Percentiles rank a stretch among this genome's conserved stretches.
Conservation (phyloP, 2,329 filamentous ascomycete species). For the Apiospora aurea region DNA sequence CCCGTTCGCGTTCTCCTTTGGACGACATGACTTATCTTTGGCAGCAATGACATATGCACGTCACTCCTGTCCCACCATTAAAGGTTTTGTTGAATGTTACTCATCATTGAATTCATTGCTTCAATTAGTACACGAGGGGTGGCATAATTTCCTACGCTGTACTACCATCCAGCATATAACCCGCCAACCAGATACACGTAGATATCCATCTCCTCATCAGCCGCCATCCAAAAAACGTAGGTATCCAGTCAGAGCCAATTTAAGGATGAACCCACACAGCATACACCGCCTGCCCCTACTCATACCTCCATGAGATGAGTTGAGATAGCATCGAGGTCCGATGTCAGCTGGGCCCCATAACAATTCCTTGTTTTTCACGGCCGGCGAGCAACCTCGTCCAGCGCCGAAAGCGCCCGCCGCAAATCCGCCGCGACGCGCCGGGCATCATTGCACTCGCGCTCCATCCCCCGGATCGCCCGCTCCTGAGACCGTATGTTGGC, state of each 20-base stretch:
- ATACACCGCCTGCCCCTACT: background rate
- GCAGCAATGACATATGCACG: background rate
- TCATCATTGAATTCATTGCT: background rate
- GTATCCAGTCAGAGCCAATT: background rate
- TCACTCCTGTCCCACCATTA: background rate
- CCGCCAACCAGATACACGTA: background rate
- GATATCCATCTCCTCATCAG: background rate
- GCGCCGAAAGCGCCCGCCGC: background rate
- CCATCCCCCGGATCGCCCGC: background rate
- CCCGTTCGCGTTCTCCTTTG: background rate
- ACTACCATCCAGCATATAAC: background rate
- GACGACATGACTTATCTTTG: background rate
- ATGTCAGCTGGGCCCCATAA: background rate
- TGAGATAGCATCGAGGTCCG: background rate
- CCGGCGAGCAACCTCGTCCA: background rate
- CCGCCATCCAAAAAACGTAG: background rate
- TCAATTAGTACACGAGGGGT: background rate
- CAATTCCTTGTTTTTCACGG: background rate
- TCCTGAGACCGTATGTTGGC: background rate
- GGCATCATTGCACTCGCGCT: background rate
- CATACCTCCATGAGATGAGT: background rate
- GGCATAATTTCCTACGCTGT: background rate
- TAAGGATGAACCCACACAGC: background rate
- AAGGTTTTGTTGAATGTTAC: background rate
- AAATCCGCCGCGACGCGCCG: background rate